Percentiles rank a stretch among this genome's conserved stretches.
phyloP scores from a whole-genome alignment of 805 yeast genomes.

The Barnettozyma vustinii region DNA sequence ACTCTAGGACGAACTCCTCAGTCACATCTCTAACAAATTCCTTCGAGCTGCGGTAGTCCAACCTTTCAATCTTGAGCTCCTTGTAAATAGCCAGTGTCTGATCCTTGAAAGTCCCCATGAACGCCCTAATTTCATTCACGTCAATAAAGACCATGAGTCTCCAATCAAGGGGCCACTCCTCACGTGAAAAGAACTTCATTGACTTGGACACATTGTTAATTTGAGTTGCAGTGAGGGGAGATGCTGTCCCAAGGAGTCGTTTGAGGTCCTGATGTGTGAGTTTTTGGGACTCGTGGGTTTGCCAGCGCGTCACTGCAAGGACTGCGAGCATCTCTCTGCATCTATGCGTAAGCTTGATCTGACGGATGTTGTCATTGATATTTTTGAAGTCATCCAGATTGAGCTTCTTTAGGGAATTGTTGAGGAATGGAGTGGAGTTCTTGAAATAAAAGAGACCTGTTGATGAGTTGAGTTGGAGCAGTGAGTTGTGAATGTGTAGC shows the following conservation, averaged over 20 bases:
- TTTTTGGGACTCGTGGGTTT: slow-evolving; percentile 47
- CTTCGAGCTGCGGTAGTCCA: slow-evolving; percentile 6
- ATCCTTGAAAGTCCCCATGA: slow-evolving; percentile 28
- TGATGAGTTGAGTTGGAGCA: slow-evolving; percentile 23
- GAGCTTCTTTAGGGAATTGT: slow-evolving; percentile 18
- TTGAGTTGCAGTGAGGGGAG: not conserved
- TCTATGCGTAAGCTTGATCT: slow-evolving; percentile 16
- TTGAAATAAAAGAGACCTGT: slow-evolving; percentile 39
- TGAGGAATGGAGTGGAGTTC: slow-evolving; percentile 35
- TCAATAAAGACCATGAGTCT: slow-evolving; percentile 30
- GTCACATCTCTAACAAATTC: slow-evolving; percentile 4
- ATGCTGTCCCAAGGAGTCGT: slow-evolving; percentile 19
- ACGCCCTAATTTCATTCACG: slow-evolving; percentile 25
- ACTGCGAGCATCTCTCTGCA: slow-evolving; percentile 46
- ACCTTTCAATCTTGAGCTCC: slow-evolving; percentile 6
- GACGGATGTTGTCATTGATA: slow-evolving; percentile 19
- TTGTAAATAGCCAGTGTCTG: slow-evolving; percentile 11
- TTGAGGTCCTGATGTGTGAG: slow-evolving; percentile 43
- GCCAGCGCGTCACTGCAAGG: slow-evolving; percentile 66
- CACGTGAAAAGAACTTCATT: slow-evolving; percentile 32
- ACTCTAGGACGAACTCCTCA: slow-evolving; percentile 7
- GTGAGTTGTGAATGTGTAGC: slow-evolving; percentile 26
- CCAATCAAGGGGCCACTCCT: slow-evolving; percentile 35
- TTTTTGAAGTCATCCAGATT: slow-evolving; percentile 24
- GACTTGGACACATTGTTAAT: not conserved